phyloP scores from a whole-genome alignment of 495 filamentous ascomycete genomes.

The Astrocystis sublimbata region DNA sequence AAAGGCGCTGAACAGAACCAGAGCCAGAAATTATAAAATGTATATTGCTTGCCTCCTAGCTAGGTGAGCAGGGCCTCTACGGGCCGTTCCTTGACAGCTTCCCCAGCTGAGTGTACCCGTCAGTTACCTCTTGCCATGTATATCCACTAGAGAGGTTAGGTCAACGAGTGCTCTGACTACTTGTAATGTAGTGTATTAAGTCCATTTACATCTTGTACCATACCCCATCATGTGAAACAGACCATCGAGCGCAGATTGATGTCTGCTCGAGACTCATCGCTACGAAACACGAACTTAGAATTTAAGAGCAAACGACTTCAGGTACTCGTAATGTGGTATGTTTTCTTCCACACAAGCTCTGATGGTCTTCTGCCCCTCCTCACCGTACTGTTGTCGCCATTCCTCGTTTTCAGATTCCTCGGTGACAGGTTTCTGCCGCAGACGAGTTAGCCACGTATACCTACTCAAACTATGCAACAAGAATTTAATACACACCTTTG shows the following conservation, averaged over 20 bases:
- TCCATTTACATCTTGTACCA: slow-evolving; percentile 23
- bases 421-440: slow-evolving; percentile 37
- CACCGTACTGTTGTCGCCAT: slow-evolving; percentile 82
- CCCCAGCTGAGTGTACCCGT: slow-evolving; percentile 18
- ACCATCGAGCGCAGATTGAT: background rate
- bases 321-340: slow-evolving; percentile 82
- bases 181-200: slow-evolving; percentile 26
- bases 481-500: slow-evolving; percentile 71
- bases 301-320: slow-evolving; percentile 85
- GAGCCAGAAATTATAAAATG: background rate
- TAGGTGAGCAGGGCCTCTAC: background rate
- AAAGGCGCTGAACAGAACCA: background rate
- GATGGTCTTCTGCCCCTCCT: slow-evolving; percentile 73
- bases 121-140: slow-evolving; percentile 12
- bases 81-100: slow-evolving; percentile 1
- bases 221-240: slow-evolving; percentile 6
- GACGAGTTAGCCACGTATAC: background rate
- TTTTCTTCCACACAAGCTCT: slow-evolving; percentile 74
- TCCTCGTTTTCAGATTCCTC: slow-evolving; percentile 69
- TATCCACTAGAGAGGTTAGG: slow-evolving; percentile 7
- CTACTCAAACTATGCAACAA: no score
- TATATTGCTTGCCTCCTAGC: slow-evolving; percentile 6
- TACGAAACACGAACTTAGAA: slow-evolving; percentile 22
- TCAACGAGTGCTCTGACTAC: background rate
- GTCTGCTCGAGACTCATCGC: background rate